Evolutionary conservation across 139 green algal genomes (phyloP), one percentile per base, ranked within the genome.

Genomic region (Spirogloea muscicola): DNA sequence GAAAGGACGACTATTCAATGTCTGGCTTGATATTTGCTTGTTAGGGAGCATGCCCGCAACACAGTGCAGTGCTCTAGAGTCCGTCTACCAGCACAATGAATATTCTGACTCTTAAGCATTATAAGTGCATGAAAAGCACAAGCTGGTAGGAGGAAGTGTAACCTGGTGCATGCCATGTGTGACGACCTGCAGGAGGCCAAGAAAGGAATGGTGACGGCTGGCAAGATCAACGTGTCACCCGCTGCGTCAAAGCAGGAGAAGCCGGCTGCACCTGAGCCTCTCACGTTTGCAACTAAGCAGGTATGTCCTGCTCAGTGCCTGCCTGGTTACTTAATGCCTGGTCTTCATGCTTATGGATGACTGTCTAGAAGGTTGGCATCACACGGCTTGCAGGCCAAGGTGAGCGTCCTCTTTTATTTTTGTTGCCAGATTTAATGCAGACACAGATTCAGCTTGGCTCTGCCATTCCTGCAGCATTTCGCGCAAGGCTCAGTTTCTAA

Each of bases 111-210:
- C n/a, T n/a, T n/a, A n/a, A n/a, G n/a, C n/a, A n/a, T n/a, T n/a
- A n/a, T n/a, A n/a, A n/a, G n/a, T n/a, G n/a, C n/a, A n/a, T n/a
- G n/a, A n/a, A n/a, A n/a, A n/a, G n/a, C n/a, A n/a, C n/a, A n/a
- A n/a, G n/a, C n/a, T n/a, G n/a, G n/a, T n/a, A n/a, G n/a, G n/a
- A n/a, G n/a, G n/a, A n/a, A n/a, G n/a, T n/a, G n/a, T n/a, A n/a
- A n/a, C n/a, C n/a, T n/a, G n/a, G n/a, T n/a, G n/a, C n/a, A n/a
- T n/a, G n/a, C n/a, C n/a, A n/a, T n/a, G n/a, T n/a, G n/a, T n/a
- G n/a, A n/a, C n/a, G n/a, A n/a, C n/a, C 4, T 65, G 51, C 55
- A 80, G 65, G 72, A 80, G 42, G 72, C 72, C 9, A 79, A 81
- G 57, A 80, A 60, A 55, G 44, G 0, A 41, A 58, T 64, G 38